Conservation (phyloP, 164 flowering plant genomes). For the Sedum album region DNA sequence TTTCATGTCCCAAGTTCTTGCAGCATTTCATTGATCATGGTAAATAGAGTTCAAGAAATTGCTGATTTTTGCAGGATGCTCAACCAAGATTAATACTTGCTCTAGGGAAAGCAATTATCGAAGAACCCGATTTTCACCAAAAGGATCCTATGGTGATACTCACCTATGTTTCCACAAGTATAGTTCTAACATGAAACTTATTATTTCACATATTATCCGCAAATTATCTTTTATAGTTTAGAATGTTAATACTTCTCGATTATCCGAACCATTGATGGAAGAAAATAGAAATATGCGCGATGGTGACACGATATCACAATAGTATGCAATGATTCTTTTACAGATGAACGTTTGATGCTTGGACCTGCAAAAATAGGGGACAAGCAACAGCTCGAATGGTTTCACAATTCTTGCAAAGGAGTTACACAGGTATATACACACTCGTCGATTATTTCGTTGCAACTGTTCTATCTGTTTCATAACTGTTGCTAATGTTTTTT, state of each 20-base stretch:
- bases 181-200: conserved; percentile 10
- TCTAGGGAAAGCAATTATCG: conserved; percentile 75
- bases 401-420: conserved; percentile 82
- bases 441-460: not conserved
- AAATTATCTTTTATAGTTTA: not conserved
- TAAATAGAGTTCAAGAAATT: too few species aligned
- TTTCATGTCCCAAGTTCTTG: not conserved
- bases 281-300: not conserved
- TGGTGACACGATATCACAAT: too few species aligned
- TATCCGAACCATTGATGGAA: too few species aligned
- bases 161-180: conserved; percentile 49
- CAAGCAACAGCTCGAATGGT: conserved; percentile 59
- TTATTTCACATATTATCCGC: not conserved
- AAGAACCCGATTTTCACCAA: conserved; percentile 58
- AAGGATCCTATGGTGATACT: conserved; percentile 56
- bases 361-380: conserved; percentile 58
- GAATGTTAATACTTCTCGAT: not conserved
- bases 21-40: not conserved
- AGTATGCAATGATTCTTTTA: not conserved
- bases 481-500: conserved; percentile 8
- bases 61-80: conserved; percentile 49
- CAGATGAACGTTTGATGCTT: conserved; percentile 65
- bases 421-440: conserved; percentile 51
- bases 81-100: conserved; percentile 58
- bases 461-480: too few species aligned